A percentile compares a stretch with the other conserved stretches of the same genome.
phyloP scores from a whole-genome alignment of 768 basidiomycete genomes.

The Leccinum truebloodii region DNA sequence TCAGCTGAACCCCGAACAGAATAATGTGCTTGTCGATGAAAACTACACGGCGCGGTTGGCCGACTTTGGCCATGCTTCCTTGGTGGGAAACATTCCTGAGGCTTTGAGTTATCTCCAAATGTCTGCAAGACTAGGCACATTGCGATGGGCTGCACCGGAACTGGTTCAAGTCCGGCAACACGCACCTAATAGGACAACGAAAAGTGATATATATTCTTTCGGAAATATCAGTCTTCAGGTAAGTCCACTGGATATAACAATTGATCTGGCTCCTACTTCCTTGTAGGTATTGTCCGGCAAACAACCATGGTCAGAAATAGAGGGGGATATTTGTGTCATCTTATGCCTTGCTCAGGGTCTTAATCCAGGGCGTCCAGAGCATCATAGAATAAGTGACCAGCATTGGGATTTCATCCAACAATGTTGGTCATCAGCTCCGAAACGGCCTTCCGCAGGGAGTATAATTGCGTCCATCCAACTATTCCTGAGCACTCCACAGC shows the following conservation, averaged over 20 bases:
- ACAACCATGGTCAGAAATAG: not conserved
- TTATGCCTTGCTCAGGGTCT: not conserved
- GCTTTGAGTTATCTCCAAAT: not conserved
- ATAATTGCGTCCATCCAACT: not conserved
- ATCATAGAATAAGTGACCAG: not conserved
- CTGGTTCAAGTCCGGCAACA: not conserved
- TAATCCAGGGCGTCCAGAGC: not conserved
- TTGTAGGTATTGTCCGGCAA: not conserved
- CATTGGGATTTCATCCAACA: not conserved
- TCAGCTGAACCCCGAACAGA: not conserved
- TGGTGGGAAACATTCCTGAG: not conserved
- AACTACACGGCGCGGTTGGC: not conserved
- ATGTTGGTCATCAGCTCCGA: not conserved
- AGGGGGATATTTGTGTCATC: not conserved
- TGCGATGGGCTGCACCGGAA: not conserved
- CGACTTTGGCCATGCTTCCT: not conserved
- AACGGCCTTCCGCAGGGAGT: not conserved
- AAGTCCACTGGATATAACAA: not conserved
- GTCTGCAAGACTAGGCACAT: not conserved
- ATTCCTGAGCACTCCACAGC: not conserved
- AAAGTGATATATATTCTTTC: not conserved
- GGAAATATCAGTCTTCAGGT: not conserved
- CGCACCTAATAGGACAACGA: not conserved
- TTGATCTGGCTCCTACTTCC: not conserved
- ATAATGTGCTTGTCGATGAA: not conserved